Conservation (phyloP, 2,329 filamentous ascomycete genomes). For the Fusarium poae region DNA sequence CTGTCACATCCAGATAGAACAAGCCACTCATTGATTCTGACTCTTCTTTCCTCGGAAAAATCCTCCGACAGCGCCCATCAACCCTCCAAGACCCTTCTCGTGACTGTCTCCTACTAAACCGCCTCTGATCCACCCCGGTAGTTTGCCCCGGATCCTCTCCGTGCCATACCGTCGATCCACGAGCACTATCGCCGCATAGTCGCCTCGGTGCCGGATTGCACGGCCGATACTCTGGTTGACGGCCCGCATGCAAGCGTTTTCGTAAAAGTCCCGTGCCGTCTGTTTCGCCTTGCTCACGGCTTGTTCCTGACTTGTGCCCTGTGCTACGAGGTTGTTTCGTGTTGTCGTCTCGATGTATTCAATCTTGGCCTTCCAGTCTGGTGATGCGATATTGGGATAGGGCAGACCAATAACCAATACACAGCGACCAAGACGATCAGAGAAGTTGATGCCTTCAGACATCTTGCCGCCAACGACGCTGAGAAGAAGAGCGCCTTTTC, state of each 20-base stretch:
- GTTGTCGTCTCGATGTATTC: conserved; percentile 81
- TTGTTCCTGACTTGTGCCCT: conserved; percentile 44
- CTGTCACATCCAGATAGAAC: conserved; percentile 5
- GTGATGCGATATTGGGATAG: conserved; percentile 89
- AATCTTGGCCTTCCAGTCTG: conserved; percentile 93
- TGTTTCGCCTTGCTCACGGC: conserved; percentile 60
- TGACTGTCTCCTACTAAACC: conserved; percentile 70
- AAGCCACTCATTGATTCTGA: conserved; percentile 9
- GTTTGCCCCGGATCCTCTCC: conserved; percentile 78
- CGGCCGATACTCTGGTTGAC: conserved; percentile 97
- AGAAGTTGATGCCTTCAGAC: conserved; percentile 98
- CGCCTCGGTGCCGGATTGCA: conserved; percentile 86
- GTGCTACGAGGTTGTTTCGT: conserved; percentile 52
- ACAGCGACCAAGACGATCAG: conserved; percentile 86
- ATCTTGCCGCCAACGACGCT: conserved; percentile 95
- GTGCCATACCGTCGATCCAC: conserved; percentile 84
- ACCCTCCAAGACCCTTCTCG: conserved; percentile 64
- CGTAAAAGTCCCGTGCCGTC: conserved; percentile 83
- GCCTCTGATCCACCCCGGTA: conserved; percentile 89
- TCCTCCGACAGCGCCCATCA: conserved; percentile 68
- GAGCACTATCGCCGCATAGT: conserved; percentile 92
- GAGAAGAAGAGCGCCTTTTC: conserved; percentile 80
- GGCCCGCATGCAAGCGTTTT: conserved; percentile 95
- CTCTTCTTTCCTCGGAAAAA: conserved; percentile 69
- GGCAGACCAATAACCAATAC: conserved; percentile 93